Base-by-base conservation (phyloP, 192 early-diverging fungal genomes). In the Gamsiella multidivaricata region DNA sequence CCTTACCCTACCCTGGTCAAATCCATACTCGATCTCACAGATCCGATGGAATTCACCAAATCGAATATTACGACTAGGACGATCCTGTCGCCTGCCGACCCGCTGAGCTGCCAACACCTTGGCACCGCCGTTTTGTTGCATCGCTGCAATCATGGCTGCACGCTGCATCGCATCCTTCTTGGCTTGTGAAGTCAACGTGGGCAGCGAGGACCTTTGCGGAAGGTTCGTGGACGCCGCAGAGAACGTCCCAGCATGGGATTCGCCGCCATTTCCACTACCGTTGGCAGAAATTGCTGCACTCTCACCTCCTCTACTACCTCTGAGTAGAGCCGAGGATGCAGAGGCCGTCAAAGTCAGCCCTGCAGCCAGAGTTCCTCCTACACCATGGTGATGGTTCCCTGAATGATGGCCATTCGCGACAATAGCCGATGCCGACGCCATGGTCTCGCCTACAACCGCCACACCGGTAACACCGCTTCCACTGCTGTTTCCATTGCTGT, bases 91-190 rank as follows among this genome's bases (percentile, higher is more conserved):
- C 6, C 72, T 29, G 5, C 72, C 72, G 9, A 67, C 49, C 17
- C 73, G 39, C 3, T 68, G 71, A 10, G 62, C 51, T 8, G 59
- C 64, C 34, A 76, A 17, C 17, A 76, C 55, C 45, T 76, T 76
- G 26, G 73, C 65, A 10, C 73, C 73, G 20, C 73, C 65, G n/a
- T 76, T 76, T 29, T 76, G 73, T 15, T 76, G 73, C 32, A 76
- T 61, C 3, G 65, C 64, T n/a, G 73, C 73, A 43, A 76, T 67
- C 73, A 76, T 76, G 33, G 73, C 73, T 18, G 64, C 73, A 1
- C 73, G 57, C 36, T 76, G 73, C 53, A 76, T 56, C 18, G 57
- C 73, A 34, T 76, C 73, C n/a, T 43, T 32, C 22, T 55, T 66
- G 5, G 73, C 73, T 23, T 76, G 73, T 0, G 73, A 76, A 2